phyloP scores from a whole-genome alignment of 768 basidiomycete species.

The Phlegmacium glaucopus region DNA sequence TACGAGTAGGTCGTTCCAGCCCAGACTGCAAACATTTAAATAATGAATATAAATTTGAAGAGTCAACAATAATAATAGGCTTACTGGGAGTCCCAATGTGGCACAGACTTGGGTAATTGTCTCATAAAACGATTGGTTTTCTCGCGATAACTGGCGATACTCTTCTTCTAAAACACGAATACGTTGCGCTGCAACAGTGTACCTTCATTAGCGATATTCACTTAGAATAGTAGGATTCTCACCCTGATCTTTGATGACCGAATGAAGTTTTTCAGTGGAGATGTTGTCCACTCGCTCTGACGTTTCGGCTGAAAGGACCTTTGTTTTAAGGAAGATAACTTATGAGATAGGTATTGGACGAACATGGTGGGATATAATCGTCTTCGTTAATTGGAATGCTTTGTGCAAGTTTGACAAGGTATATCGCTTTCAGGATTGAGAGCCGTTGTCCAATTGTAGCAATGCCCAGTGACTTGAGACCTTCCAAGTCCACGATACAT shows the following conservation, averaged over 20 bases:
- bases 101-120: conserved; percentile 46
- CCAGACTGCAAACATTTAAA: too few species aligned
- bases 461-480: conserved; percentile 82
- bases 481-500: conserved; percentile 74
- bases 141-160: conserved; percentile 61
- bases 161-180: conserved; percentile 71
- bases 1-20: too few species aligned
- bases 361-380: conserved; percentile 86
- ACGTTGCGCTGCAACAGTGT: conserved; percentile 49
- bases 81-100: conserved; percentile 36
- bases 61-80: not conserved
- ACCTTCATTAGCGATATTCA: conserved; percentile 2
- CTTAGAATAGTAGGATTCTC: conserved; percentile 11
- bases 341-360: conserved; percentile 25
- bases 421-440: conserved; percentile 87
- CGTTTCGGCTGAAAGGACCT: conserved; percentile 16
- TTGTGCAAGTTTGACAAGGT: conserved; percentile 80
- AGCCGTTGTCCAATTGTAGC: conserved; percentile 85
- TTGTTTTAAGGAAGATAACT: not conserved
- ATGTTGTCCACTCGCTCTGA: conserved; percentile 7
- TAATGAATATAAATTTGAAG: too few species aligned
- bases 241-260: conserved; percentile 68
- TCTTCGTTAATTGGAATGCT: conserved; percentile 77
- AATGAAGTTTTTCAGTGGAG: conserved; percentile 12
- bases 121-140: conserved; percentile 58